Evolutionary conservation across 2,329 filamentous ascomycete species (phyloP).

Genomic region (Cryphonectria parasitica): DNA sequence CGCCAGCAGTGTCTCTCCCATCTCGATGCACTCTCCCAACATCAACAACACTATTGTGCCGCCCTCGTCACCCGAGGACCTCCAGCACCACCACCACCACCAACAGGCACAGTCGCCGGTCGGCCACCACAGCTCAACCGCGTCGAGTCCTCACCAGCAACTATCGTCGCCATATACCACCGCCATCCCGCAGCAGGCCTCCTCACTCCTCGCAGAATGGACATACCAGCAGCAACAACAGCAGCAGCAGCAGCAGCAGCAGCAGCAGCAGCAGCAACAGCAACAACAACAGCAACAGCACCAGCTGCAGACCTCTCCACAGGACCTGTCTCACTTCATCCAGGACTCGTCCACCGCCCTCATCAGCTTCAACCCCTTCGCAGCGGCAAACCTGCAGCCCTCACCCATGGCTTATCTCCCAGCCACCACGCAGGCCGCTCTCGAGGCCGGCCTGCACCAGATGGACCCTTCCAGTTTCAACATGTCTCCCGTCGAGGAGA

Average conservation of each 20-base stretch:
- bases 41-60: slow-evolving; percentile 47
- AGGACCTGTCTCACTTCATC: slow-evolving; percentile 57
- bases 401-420: slow-evolving; percentile 65
- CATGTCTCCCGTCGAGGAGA: slow-evolving; percentile 61
- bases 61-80: slow-evolving; percentile 57
- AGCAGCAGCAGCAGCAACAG: slow-evolving; percentile 34
- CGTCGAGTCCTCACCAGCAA: slow-evolving; percentile 58
- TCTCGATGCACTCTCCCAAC: slow-evolving; percentile 44
- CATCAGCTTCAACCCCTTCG: slow-evolving; percentile 58
- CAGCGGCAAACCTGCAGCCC: slow-evolving; percentile 55
- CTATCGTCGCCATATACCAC: slow-evolving; percentile 57
- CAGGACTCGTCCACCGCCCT: slow-evolving; percentile 59
- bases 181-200: slow-evolving; percentile 50
- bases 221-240: slow-evolving; percentile 49
- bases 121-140: slow-evolving; percentile 49
- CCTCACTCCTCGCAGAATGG: slow-evolving; percentile 62
- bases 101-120: slow-evolving; percentile 49
- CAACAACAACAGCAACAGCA: slow-evolving; percentile 39
- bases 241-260: slow-evolving; percentile 36
- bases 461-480: slow-evolving; percentile 64
- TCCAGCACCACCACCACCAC: slow-evolving; percentile 36
- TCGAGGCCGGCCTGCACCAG: slow-evolving; percentile 61
- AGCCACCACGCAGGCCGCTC: slow-evolving; percentile 63
- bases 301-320: slow-evolving; percentile 43
- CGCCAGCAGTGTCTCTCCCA: slow-evolving; percentile 33